Evolutionary conservation across 2,329 filamentous ascomycete genomes (phyloP).

Genomic region (Allantophomopsis cytisporea): DNA sequence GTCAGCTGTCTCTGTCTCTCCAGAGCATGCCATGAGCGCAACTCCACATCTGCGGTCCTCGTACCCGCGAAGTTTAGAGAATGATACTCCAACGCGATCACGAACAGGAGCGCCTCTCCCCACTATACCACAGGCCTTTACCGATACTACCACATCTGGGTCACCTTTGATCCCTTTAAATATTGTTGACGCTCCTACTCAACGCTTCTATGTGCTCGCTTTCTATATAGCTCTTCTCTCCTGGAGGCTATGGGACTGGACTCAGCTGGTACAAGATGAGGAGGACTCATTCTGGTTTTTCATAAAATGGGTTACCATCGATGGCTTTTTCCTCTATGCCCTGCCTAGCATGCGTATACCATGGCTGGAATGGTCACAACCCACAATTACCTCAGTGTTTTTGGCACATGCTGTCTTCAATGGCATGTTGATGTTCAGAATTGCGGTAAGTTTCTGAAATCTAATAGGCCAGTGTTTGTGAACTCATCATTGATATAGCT

Average conservation of each 20-base stretch:
- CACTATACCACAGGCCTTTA: constrained; percentile 10
- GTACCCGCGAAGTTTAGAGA: constrained; percentile 61
- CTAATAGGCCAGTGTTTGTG: not conserved
- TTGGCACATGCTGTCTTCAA: constrained; percentile 59
- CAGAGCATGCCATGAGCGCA: constrained; percentile 49
- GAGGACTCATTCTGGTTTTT: constrained; percentile 82
- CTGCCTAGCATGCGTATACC: constrained; percentile 83
- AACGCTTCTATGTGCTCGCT: constrained; percentile 76
- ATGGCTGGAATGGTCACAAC: constrained; percentile 85
- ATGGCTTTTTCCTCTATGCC: constrained; percentile 76
- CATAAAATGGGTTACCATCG: constrained; percentile 84
- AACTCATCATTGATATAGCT: constrained; percentile 29
- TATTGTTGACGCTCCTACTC: constrained; percentile 78
- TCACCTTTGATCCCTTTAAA: constrained; percentile 65
- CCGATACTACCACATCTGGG: constrained; percentile 6
- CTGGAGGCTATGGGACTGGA: constrained; percentile 83
- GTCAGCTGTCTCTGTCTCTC: constrained; percentile 1
- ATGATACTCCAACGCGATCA: constrained; percentile 19
- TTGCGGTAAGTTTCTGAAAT: constrained; percentile 42
- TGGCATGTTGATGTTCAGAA: constrained; percentile 84
- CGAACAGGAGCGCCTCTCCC: constrained; percentile 14
- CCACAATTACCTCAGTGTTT: constrained; percentile 58
- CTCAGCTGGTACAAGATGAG: constrained; percentile 64
- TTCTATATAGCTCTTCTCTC: constrained; percentile 64
- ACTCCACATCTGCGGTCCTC: constrained; percentile 75